These are phyloP conservation scores for Quercus ilex DNA, from an alignment of 306 rosid genomes.

Conservation along the genomic window DNA sequence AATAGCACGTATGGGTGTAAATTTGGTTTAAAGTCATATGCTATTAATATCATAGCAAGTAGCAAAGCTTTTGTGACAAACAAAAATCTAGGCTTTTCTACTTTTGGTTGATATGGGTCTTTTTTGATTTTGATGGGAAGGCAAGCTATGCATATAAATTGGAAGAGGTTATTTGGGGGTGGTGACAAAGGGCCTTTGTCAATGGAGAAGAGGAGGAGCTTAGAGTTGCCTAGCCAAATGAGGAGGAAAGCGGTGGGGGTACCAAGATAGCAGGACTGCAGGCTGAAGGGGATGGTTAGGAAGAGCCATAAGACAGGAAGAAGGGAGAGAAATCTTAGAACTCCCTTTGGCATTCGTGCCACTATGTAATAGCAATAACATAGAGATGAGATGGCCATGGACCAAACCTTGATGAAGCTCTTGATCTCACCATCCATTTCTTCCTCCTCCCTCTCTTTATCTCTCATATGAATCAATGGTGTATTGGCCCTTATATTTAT, in stretches of 20 bases:
- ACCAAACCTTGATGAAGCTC: constrained; percentile 41
- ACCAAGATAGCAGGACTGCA: constrained; percentile 22
- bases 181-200: too few species aligned
- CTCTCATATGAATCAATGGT: too few species aligned
- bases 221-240: constrained; percentile 34
- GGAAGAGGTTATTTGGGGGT: too few species aligned
- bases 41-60: neutral
- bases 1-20: constrained; percentile 30
- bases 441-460: too few species aligned
- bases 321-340: constrained; percentile 23
- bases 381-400: constrained; percentile 6
- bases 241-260: constrained; percentile 34
- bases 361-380: constrained; percentile 30
- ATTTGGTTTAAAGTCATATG: constrained; percentile 27
- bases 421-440: constrained; percentile 28
- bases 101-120: neutral
- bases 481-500: too few species aligned
- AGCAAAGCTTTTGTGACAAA: too few species aligned
- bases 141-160: constrained; percentile 4
- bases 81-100: neutral
- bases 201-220: constrained; percentile 20
- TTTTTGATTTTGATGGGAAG: neutral
- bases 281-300: neutral
- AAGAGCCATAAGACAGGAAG: constrained; percentile 24
- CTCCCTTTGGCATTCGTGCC: constrained; percentile 25